Percentiles rank a stretch among this genome's conserved stretches.
These are phyloP conservation scores for Glarea lozoyensis DNA, from an alignment of 495 filamentous ascomycete genomes.

Conservation along the genomic window DNA sequence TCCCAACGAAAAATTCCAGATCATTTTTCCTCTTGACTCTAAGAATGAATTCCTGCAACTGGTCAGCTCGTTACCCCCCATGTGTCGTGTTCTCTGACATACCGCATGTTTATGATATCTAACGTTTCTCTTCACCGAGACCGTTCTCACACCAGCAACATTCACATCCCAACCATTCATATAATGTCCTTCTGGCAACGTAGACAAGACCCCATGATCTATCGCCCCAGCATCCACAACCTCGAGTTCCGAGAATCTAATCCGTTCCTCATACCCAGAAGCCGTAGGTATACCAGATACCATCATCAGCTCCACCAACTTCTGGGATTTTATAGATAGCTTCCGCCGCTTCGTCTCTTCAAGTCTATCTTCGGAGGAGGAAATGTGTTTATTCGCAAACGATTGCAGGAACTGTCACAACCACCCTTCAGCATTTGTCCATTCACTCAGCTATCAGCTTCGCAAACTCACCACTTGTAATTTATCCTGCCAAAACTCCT, in stretches of 20 bases:
- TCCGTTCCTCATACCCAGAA: conserved; percentile 93
- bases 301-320: conserved; percentile 98
- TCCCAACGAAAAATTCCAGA: conserved; percentile 65
- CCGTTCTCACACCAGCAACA: conserved; percentile 80
- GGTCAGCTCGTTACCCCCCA: too few relatives aligned
- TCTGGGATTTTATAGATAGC: conserved; percentile 83
- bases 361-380: conserved; percentile 87
- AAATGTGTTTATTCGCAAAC: conserved; percentile 96
- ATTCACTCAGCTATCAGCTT: background rate
- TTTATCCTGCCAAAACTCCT: conserved; percentile 99
- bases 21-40: conserved; percentile 67
- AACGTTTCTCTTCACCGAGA: conserved; percentile 73
- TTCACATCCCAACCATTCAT: conserved; percentile 97
- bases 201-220: conserved; percentile 75
- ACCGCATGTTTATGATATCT: conserved; percentile 90
- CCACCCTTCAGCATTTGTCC: background rate
- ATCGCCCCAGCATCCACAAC: conserved; percentile 90
- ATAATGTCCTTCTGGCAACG: conserved; percentile 80
- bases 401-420: conserved; percentile 70
- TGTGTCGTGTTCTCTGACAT: too few relatives aligned
- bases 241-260: conserved; percentile 92
- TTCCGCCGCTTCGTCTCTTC: conserved; percentile 95
- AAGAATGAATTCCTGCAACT: conserved; percentile 75
- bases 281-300: conserved; percentile 93
- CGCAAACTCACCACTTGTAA: conserved; percentile 73